phyloP scores from a whole-genome alignment of 1,284 basidiomycete species.

The Inonotus obliquus region DNA sequence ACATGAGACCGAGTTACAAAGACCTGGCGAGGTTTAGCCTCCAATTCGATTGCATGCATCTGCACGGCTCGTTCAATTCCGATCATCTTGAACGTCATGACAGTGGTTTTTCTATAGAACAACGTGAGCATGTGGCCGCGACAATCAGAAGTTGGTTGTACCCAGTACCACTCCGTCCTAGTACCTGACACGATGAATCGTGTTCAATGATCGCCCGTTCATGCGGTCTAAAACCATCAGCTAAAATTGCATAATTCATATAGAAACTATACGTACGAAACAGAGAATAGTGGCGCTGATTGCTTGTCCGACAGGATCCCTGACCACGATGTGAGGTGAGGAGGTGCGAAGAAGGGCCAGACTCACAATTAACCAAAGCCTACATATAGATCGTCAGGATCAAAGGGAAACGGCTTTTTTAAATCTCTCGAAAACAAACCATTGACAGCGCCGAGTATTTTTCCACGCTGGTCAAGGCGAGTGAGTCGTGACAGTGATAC shows the following conservation, averaged over 20 bases:
- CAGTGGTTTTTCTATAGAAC: slow-evolving; percentile 61
- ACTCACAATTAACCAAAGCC: slow-evolving; percentile 51
- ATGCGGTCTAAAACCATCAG: slow-evolving; percentile 36
- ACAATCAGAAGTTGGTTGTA: slow-evolving; percentile 27
- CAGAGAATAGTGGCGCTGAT: slow-evolving; percentile 47
- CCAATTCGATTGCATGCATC: slow-evolving; percentile 22
- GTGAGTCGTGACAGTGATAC: not conserved
- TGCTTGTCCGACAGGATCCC: slow-evolving; percentile 45
- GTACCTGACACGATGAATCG: slow-evolving; percentile 56
- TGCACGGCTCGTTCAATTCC: slow-evolving; percentile 51
- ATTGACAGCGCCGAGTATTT: slow-evolving; percentile 64
- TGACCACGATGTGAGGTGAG: slow-evolving; percentile 17
- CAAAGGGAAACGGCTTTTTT: no score
- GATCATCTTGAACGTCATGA: slow-evolving; percentile 71
- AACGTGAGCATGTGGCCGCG: not conserved
- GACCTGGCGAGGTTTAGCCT: slow-evolving; percentile 51
- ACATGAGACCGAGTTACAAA: slow-evolving; percentile 70
- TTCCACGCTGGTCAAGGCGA: slow-evolving; percentile 41
- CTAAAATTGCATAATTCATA: not conserved
- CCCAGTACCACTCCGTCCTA: slow-evolving; percentile 73
- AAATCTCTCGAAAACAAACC: slow-evolving; percentile 1
- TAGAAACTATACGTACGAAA: slow-evolving; percentile 40
- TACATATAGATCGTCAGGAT: slow-evolving; percentile 20
- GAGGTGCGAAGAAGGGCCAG: not conserved
- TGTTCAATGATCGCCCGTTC: slow-evolving; percentile 63